A percentile compares a stretch with the other conserved stretches of the same genome.
Conservation (phyloP, 2,329 filamentous ascomycete genomes). For the Sphaerulina vaccinii region DNA sequence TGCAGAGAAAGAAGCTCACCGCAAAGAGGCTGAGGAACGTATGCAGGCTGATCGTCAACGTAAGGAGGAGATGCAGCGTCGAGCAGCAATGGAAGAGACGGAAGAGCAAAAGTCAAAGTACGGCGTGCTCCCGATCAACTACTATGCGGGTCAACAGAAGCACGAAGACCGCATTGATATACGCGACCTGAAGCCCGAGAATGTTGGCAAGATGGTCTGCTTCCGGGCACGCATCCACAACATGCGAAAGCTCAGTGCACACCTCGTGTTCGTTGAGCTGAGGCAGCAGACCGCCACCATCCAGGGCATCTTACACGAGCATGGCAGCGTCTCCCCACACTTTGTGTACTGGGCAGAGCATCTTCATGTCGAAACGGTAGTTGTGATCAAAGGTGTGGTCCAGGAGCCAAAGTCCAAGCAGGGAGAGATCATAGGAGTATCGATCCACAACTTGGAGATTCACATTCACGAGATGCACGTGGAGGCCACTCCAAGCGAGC, state of each 20-base stretch:
- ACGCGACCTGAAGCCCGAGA: conserved; percentile 51
- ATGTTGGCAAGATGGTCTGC: conserved; percentile 59
- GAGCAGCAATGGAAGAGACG: conserved; percentile 55
- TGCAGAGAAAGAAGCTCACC: conserved; percentile 46
- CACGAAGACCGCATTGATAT: conserved; percentile 51
- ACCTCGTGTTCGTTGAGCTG: conserved; percentile 81
- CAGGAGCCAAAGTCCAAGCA: conserved; percentile 66
- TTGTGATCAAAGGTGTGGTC: conserved; percentile 71
- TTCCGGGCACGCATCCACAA: conserved; percentile 76
- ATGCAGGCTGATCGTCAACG: conserved; percentile 47
- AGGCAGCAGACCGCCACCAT: conserved; percentile 80
- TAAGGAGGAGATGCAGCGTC: conserved; percentile 49
- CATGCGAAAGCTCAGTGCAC: conserved; percentile 75
- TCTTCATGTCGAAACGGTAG: conserved; percentile 72
- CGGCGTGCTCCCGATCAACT: conserved; percentile 58
- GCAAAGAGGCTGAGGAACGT: conserved; percentile 45
- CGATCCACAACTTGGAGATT: conserved; percentile 74
- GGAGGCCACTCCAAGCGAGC: conserved; percentile 59
- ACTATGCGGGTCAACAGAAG: conserved; percentile 54
- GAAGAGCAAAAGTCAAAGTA: conserved; percentile 60
- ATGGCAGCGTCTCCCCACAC: conserved; percentile 63
- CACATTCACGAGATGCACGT: conserved; percentile 65
- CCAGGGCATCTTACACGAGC: conserved; percentile 72
- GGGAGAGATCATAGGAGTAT: conserved; percentile 71
- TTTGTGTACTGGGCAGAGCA: conserved; percentile 89